Evolutionary conservation across 306 rosid genomes (phyloP).

Genomic region (Oemleria cerasiformis): DNA sequence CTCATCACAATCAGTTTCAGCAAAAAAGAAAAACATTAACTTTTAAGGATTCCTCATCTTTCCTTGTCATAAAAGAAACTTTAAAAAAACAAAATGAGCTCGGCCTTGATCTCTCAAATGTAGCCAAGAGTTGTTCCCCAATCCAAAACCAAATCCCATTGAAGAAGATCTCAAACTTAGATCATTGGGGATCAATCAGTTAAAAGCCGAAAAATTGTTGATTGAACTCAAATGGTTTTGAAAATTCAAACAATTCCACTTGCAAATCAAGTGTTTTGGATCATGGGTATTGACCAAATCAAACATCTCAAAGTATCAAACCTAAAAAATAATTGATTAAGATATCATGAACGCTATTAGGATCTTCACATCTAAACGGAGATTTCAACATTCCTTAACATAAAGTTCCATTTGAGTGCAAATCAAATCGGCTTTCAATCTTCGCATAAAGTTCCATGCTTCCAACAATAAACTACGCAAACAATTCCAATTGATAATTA

Average conservation of each 20-base stretch:
- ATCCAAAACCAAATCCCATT: slow-evolving; percentile 1
- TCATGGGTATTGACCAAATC: neutral
- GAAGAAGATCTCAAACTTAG: neutral
- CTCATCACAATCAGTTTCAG: neutral
- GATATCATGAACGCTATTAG: neutral
- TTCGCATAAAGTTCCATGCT: slow-evolving; percentile 16
- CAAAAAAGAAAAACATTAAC: neutral
- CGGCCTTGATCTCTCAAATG: slow-evolving; percentile 5
- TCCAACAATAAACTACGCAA: slow-evolving; percentile 13
- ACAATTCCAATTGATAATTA: slow-evolving; percentile 13
- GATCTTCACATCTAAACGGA: neutral
- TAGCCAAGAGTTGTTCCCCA: neutral
- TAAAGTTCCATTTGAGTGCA: neutral
- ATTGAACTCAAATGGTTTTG: neutral
- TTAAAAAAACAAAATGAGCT: neutral
- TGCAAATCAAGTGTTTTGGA: neutral
- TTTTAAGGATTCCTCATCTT: neutral
- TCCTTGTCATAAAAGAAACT: neutral
- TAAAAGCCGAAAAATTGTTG: neutral
- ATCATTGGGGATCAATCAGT: neutral
- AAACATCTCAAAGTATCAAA: neutral
- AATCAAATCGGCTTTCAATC: neutral
- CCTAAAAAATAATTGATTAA: neutral
- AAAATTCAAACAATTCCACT: neutral
- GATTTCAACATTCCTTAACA: neutral